Conservation (phyloP, 495 filamentous ascomycete species). For the Articulospora tetracladia region DNA sequence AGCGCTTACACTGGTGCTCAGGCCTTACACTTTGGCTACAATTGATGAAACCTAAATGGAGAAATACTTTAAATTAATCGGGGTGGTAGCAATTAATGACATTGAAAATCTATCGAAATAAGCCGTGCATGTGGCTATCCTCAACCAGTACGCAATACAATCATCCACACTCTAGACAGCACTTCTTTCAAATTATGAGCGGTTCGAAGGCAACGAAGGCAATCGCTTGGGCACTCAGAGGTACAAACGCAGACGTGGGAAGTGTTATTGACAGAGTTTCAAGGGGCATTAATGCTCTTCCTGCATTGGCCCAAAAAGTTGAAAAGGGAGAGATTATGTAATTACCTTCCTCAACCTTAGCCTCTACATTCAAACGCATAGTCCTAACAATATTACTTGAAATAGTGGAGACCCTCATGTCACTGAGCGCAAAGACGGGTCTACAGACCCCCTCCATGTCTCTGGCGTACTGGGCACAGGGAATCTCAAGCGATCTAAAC, state of each 20-base stretch:
- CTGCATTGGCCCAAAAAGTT: neutral
- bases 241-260: neutral
- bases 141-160: neutral
- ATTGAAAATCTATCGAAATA: no score
- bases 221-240: slow-evolving; percentile 2
- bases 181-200: neutral
- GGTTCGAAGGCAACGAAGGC: neutral
- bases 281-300: neutral
- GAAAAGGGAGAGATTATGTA: slow-evolving; percentile 2
- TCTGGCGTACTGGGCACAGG: slow-evolving; percentile 11
- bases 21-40: no score
- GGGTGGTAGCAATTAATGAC: no score
- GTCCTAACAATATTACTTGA: neutral
- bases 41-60: no score
- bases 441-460: slow-evolving; percentile 7
- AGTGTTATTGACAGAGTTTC: neutral
- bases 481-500: slow-evolving; percentile 8
- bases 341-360: neutral
- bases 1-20: no score
- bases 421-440: slow-evolving; percentile 2
- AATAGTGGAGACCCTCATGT: slow-evolving; percentile 9
- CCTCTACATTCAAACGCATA: neutral
- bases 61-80: no score
- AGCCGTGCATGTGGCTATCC: no score
- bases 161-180: no score